Evolutionary conservation across 2,329 filamentous ascomycete species (phyloP).

Genomic region (Cryphonectria radicalis): DNA sequence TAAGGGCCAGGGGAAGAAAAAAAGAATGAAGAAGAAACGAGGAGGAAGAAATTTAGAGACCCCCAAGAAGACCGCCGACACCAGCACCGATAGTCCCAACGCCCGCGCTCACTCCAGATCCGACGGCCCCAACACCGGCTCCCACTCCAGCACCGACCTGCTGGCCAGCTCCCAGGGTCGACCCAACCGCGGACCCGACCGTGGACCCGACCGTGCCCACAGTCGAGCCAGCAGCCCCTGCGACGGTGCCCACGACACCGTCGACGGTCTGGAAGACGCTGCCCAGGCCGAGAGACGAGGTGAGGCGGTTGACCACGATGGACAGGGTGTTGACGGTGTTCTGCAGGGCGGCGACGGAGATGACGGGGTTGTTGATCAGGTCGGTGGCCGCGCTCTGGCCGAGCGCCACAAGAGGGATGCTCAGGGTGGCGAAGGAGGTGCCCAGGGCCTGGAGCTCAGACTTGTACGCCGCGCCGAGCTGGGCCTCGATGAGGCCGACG

Average conservation of each 20-base stretch:
- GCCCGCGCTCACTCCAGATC: neutral
- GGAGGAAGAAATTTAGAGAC: neutral
- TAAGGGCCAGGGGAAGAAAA: neutral
- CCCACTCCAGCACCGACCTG: neutral
- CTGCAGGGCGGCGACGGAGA: neutral
- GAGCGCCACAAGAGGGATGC: neutral
- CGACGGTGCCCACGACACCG: neutral
- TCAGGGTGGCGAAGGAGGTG: neutral
- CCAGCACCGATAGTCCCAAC: neutral
- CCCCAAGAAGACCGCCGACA: constrained; percentile 5
- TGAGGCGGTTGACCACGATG: neutral
- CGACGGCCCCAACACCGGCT: neutral
- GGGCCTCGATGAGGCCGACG: neutral
- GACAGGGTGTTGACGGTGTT: neutral
- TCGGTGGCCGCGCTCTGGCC: neutral
- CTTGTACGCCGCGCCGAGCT: neutral
- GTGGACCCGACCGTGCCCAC: neutral
- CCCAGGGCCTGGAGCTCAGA: neutral
- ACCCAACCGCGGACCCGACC: neutral
- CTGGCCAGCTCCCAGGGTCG: neutral
- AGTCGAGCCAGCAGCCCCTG: neutral
- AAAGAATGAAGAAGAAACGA: neutral
- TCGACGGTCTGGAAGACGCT: neutral
- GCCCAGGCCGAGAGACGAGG: constrained; percentile 7
- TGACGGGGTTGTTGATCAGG: neutral